Base-by-base conservation (phyloP, 2,329 filamentous ascomycete species). In the Colletotrichum musae region DNA sequence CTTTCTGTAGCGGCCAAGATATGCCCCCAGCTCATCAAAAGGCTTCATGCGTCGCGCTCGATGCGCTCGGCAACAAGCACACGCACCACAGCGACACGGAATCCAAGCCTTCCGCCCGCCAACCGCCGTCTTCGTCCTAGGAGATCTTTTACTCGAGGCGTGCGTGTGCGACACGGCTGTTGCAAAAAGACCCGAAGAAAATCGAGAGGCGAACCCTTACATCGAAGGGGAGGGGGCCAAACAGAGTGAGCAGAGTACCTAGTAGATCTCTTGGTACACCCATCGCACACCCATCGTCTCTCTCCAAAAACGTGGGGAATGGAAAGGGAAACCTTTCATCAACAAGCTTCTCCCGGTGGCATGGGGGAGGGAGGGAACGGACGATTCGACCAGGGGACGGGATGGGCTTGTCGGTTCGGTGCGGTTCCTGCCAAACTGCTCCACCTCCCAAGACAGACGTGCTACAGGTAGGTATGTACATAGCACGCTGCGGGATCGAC, bases 371-470 rank as follows among this genome's bases (percentile, higher is more conserved):
- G 32, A 36, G 32, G 32, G 32, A 36, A 36, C 32, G 32, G 32
- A 36, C 32, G 32, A 61, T 43, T 48, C 24, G 59, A 21, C 59
- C 59, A 62, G 59, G 59, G 59, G 59, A 62, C 39, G n/a, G 50
- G 50, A 54, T 62, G 59, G 48, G 18, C 21, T 43, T 57, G n/a
- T 15, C 32, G 32, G 32, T 36, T 7, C 32, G 32, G 32, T 36
- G 32, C 32, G 32, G 32, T 36, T 7, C 32, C 7, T 7, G 7
- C 45, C 18, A 24, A 24, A 24, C 24, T 26, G 43, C 57, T 59
- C 57, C 57, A 59, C 58, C 21, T 36, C 16, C 12, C 9, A 7
- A 58, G 58, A 61, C 32, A 10, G 32, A 18, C 18, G 18, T 18
- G 18, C 18, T 18, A 18, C 18, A 18, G 18, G 18, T 18, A 18